Evolutionary conservation across 2,329 filamentous ascomycete species (phyloP).

Genomic region (Aspergillus fructus): DNA sequence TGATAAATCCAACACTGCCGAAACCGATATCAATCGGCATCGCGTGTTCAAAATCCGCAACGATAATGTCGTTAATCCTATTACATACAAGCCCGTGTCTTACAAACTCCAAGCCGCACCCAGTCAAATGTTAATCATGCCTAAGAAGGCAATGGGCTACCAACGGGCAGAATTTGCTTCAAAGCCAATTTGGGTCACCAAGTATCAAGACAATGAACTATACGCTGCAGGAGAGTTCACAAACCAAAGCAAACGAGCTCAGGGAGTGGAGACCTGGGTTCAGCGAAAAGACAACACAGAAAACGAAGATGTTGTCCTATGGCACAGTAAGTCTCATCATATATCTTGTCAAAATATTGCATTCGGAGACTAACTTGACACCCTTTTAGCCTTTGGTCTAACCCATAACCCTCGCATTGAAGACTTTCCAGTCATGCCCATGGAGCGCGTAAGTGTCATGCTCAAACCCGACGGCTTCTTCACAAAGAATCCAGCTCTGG

Average conservation of each 20-base stretch:
- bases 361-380: neutral
- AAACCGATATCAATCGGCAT: conserved; percentile 49
- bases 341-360: conserved; percentile 31
- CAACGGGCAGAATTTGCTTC: conserved; percentile 56
- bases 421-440: conserved; percentile 69
- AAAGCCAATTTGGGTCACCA: conserved; percentile 56
- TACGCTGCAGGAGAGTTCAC: conserved; percentile 58
- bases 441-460: conserved; percentile 52
- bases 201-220: conserved; percentile 53
- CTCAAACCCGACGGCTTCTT: conserved; percentile 54
- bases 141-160: conserved; percentile 48
- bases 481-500: conserved; percentile 51
- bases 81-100: conserved; percentile 55
- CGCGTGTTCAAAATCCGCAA: conserved; percentile 62
- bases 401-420: conserved; percentile 66
- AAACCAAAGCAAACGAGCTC: conserved; percentile 56
- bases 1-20: conserved; percentile 47
- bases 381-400: conserved; percentile 47
- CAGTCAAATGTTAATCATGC: conserved; percentile 59
- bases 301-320: conserved; percentile 45
- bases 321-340: conserved; percentile 36
- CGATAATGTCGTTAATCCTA: conserved; percentile 49
- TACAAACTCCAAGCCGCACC: conserved; percentile 59
- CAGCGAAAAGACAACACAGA: conserved; percentile 47
- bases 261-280: conserved; percentile 55